Base-by-base conservation (phyloP, 1,284 basidiomycete species). In the Ganoderma lucidum region DNA sequence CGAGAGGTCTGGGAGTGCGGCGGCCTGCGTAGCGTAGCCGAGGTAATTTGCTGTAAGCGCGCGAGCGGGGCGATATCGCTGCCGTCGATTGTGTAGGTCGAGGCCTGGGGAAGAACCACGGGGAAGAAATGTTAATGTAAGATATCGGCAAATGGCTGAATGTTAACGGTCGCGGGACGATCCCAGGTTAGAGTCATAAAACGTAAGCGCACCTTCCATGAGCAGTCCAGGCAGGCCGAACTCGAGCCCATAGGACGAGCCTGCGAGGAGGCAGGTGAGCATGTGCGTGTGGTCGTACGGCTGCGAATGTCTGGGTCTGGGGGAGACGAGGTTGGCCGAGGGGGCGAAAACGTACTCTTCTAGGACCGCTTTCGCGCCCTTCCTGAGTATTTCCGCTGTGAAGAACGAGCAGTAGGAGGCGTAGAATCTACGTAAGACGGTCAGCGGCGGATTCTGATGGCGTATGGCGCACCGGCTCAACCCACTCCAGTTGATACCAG, bases 201-300 rank as follows among this genome's bases (percentile, higher is more conserved):
- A 55, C 30, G 53, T 15, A 55, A 30, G 53, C 23, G 30, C 32
- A 89, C 90, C 90, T 84, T 93, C 90, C 5, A 86, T 85, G 17
- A 89, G 78, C 76, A 90, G 86, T 5, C 91, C 91, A 6, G 83
- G 84, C n/a, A 91, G 75, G 6, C 84, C 83, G 73, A 92, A 90
- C 74, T 92, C 90, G 6, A 84, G 77, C 4, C 89, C 91, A 75
- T 90, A 90, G 23, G 19, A 39, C 15, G 17, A 58, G 35, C 15
- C 35, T 3, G 56, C 90, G 89, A 70, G 56, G 32, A 58, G 56
- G 35, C 32, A 19, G 30, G 3, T 58, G 56, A 32, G 28, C 53
- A 55, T 32, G 53, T 15, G 17, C 35, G 23, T 23, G 23, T 23
- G 23, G 23, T 23, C 23, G 23, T 23, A 23, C 23, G 23, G 23